Percentiles rank a stretch among this genome's conserved stretches.
Evolutionary conservation across 257 asterid species (phyloP).

Genomic region (Nyctanthes arbortristis): DNA sequence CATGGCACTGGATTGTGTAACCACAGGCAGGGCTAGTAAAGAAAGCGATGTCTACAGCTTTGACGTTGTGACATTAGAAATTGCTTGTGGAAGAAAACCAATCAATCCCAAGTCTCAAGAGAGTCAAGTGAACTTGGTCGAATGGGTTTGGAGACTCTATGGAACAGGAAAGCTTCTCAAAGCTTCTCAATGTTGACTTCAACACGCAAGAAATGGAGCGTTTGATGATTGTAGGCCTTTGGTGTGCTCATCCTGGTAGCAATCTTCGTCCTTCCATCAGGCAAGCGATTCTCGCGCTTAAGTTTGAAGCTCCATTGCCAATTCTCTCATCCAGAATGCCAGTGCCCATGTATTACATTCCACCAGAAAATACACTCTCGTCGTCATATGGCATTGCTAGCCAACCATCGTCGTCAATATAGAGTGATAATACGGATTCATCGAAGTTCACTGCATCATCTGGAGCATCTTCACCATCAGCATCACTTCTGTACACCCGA

Average conservation of each 20-base stretch:
- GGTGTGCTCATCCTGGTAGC: slow-evolving; percentile 28
- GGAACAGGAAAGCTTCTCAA: slow-evolving; percentile 17
- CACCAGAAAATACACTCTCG: background rate
- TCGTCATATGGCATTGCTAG: background rate
- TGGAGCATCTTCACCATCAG: background rate
- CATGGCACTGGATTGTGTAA: slow-evolving; percentile 18
- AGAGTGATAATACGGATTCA: background rate
- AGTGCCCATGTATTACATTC: slow-evolving; percentile 25
- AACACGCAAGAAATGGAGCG: slow-evolving; percentile 17
- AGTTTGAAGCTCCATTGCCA: slow-evolving; percentile 17
- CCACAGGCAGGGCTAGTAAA: slow-evolving; percentile 20
- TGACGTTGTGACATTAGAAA: too few species aligned
- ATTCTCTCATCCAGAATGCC: slow-evolving; percentile 41
- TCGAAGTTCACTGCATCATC: background rate
- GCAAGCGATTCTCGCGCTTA: slow-evolving; percentile 25
- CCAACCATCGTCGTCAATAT: background rate
- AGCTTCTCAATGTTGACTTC: slow-evolving; percentile 5
- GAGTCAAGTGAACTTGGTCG: too few species aligned
- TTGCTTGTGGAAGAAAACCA: slow-evolving; percentile 11
- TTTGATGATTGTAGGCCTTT: slow-evolving; percentile 21
- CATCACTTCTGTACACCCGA: background rate
- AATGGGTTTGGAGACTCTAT: slow-evolving; percentile 21
- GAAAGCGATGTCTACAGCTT: slow-evolving; percentile 24
- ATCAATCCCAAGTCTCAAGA: background rate
- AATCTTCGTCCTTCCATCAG: slow-evolving; percentile 22